phyloP scores from a whole-genome alignment of 78 protist species.

The slime mould (Dictyostelium discoideum) region dicty_2.7 NC_007091.3:1655001-1655500 shows the following conservation, averaged over 20 bases:
- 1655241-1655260: not conserved
- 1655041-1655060: not conserved
- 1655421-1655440: not conserved
- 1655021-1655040: constrained; percentile 29
- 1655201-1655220: not conserved
- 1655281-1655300: not conserved
- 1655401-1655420: not conserved
- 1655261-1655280: not conserved
- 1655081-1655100: not conserved
- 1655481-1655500: not conserved
- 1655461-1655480: not conserved
- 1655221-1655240: not conserved
- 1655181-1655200: not conserved
- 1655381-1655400: not conserved
- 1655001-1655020: not conserved
- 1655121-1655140: not conserved
- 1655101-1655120: not conserved
- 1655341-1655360: constrained; percentile 6
- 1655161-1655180: not conserved
- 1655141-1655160: not conserved
- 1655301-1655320: not conserved
- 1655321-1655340: constrained; percentile 1
- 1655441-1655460: not conserved
- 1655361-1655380: not conserved
- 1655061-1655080: constrained; percentile 11